These are phyloP conservation scores for Epichloe scottii DNA, from an alignment of 2,329 filamentous ascomycete species.

Conservation along the genomic window DNA sequence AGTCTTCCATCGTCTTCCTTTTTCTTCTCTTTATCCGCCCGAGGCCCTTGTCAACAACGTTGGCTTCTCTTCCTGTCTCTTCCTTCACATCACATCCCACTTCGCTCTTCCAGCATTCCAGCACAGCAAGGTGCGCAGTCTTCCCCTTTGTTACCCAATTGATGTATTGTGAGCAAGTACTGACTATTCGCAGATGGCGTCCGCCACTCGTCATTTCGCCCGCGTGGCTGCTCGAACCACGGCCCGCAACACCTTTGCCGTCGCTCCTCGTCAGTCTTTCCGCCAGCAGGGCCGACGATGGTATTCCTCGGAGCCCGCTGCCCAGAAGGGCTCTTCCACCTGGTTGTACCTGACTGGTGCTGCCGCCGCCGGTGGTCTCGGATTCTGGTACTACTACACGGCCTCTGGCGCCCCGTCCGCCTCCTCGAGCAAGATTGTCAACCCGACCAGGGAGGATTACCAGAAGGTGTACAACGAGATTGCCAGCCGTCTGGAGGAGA, in stretches of 20 bases:
- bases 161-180: background rate
- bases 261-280: slow-evolving; percentile 53
- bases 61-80: background rate
- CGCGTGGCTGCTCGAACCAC: slow-evolving; percentile 48
- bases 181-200: slow-evolving; percentile 20
- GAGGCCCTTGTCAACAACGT: no score
- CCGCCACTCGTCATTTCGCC: slow-evolving; percentile 40
- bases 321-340: slow-evolving; percentile 32
- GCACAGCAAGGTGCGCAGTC: background rate
- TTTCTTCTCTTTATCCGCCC: background rate
- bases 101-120: background rate
- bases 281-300: slow-evolving; percentile 63
- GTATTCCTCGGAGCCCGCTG: slow-evolving; percentile 59
- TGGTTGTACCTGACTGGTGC: slow-evolving; percentile 47
- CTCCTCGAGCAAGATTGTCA: slow-evolving; percentile 47
- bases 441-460: slow-evolving; percentile 75
- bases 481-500: slow-evolving; percentile 66
- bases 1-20: background rate
- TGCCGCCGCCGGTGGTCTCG: slow-evolving; percentile 48
- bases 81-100: background rate
- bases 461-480: slow-evolving; percentile 90
- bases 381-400: slow-evolving; percentile 54
- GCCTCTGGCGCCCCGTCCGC: slow-evolving; percentile 36
- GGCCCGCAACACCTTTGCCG: slow-evolving; percentile 43
- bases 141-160: background rate